A percentile compares a stretch with the other conserved stretches of the same genome.
phyloP scores from a whole-genome alignment of 257 asterid genomes.

The Ilex asprella region DNA sequence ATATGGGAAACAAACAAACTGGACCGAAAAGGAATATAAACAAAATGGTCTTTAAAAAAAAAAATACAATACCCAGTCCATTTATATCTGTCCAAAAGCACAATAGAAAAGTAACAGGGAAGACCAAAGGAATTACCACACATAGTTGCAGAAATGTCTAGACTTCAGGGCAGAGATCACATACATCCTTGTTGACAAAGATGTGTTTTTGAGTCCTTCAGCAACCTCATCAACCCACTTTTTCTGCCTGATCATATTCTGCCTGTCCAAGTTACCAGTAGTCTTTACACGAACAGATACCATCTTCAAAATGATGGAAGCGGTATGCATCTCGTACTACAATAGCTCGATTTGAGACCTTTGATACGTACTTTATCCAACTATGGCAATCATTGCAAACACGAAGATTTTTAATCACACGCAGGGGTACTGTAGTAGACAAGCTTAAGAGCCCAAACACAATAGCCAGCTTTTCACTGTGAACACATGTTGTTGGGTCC shows the following conservation, averaged over 20 bases:
- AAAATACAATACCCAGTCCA: no score
- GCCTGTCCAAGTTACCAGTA: background rate
- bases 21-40: no score
- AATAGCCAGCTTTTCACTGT: constrained; percentile 3
- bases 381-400: background rate
- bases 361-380: constrained; percentile 1
- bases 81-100: no score
- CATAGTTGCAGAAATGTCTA: no score
- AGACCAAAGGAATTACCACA: no score
- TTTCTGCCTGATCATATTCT: background rate
- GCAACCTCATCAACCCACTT: no score
- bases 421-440: background rate
- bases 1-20: no score
- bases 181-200: no score
- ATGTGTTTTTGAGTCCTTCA: no score
- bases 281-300: constrained; percentile 2
- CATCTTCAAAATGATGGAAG: constrained; percentile 3
- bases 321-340: constrained; percentile 5
- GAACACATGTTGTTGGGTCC: constrained; percentile 1
- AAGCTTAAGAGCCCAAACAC: background rate
- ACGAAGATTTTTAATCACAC: constrained; percentile 1
- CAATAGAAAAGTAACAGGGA: no score
- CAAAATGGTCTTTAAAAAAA: no score
- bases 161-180: no score
- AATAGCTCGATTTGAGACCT: background rate